phyloP scores from a whole-genome alignment of 306 rosid genomes.

The Fragaria iinumae region DNA sequence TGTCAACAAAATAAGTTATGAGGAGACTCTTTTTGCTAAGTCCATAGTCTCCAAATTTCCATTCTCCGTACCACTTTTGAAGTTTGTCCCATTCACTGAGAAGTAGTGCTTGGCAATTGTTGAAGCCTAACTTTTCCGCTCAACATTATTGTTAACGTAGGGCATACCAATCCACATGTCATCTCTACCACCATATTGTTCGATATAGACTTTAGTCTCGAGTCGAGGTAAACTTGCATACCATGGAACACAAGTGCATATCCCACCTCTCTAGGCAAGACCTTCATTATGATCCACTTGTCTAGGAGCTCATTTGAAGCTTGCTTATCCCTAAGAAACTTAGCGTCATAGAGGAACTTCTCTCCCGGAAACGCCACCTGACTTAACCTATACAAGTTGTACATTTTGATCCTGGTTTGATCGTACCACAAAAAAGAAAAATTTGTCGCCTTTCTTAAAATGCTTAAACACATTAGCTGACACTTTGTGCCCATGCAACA shows the following conservation, averaged over 20 bases:
- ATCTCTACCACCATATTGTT: constrained; percentile 77
- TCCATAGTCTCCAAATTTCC: constrained; percentile 59
- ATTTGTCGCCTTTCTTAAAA: constrained; percentile 70
- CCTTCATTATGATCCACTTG: constrained; percentile 85
- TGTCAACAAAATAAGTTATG: constrained; percentile 63
- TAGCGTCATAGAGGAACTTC: constrained; percentile 66
- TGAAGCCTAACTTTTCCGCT: constrained; percentile 83
- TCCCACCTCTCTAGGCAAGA: constrained; percentile 78
- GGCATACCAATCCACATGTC: constrained; percentile 97
- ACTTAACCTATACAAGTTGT: constrained; percentile 58
- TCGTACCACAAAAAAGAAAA: constrained; percentile 69
- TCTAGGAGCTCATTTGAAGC: constrained; percentile 62
- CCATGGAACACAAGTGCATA: constrained; percentile 81
- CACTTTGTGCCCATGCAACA: constrained; percentile 64
- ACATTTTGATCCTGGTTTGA: constrained; percentile 79
- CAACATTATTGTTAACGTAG: constrained; percentile 65
- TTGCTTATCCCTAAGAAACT: constrained; percentile 55
- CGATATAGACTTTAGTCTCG: constrained; percentile 71
- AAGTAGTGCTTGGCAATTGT: constrained; percentile 69
- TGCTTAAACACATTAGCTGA: constrained; percentile 68
- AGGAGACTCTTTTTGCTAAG: constrained; percentile 56
- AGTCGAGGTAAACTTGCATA: constrained; percentile 69
- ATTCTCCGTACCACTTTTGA: constrained; percentile 71
- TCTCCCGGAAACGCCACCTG: constrained; percentile 71
- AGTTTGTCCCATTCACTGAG: constrained; percentile 63